Evolutionary conservation across 2,329 filamentous ascomycete species (phyloP).

Genomic region (Biscogniauxia sp.): DNA sequence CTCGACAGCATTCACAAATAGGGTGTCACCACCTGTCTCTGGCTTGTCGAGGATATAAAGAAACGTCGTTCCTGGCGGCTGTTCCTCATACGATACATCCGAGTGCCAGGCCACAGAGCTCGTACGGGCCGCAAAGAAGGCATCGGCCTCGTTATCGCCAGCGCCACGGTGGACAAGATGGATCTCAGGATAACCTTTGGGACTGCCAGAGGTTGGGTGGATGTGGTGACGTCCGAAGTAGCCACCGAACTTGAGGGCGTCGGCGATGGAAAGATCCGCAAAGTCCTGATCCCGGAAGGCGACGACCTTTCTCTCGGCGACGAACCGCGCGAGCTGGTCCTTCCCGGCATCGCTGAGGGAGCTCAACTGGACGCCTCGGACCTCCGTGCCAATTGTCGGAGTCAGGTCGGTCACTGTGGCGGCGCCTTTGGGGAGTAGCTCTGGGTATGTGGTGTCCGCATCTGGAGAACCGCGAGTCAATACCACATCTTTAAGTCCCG

Average conservation of each 20-base stretch:
- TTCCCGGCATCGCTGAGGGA: slow-evolving; percentile 66
- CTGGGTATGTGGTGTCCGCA: slow-evolving; percentile 66
- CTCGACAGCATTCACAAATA: slow-evolving; percentile 76
- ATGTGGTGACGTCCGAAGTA: slow-evolving; percentile 84
- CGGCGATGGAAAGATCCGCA: slow-evolving; percentile 64
- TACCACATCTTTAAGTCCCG: background rate
- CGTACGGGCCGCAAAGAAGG: slow-evolving; percentile 65
- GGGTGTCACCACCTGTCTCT: slow-evolving; percentile 75
- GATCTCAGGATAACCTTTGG: slow-evolving; percentile 69
- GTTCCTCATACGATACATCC: slow-evolving; percentile 82
- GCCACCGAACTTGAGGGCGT: slow-evolving; percentile 66
- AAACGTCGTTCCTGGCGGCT: slow-evolving; percentile 88
- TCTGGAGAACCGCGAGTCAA: slow-evolving; percentile 37
- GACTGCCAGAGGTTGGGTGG: slow-evolving; percentile 74
- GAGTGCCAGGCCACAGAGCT: slow-evolving; percentile 87
- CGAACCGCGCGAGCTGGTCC: slow-evolving; percentile 72
- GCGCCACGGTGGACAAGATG: slow-evolving; percentile 75
- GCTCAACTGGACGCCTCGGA: slow-evolving; percentile 70
- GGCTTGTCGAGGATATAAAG: slow-evolving; percentile 84
- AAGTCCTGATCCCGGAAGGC: slow-evolving; percentile 76
- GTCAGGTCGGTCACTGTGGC: slow-evolving; percentile 60
- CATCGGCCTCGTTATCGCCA: slow-evolving; percentile 57
- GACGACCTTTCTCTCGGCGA: slow-evolving; percentile 75
- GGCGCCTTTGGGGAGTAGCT: slow-evolving; percentile 58
- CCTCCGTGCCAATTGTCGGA: slow-evolving; percentile 70